phyloP scores from a whole-genome alignment of 805 yeast species.

The Jamesozyma gamospora region DNA sequence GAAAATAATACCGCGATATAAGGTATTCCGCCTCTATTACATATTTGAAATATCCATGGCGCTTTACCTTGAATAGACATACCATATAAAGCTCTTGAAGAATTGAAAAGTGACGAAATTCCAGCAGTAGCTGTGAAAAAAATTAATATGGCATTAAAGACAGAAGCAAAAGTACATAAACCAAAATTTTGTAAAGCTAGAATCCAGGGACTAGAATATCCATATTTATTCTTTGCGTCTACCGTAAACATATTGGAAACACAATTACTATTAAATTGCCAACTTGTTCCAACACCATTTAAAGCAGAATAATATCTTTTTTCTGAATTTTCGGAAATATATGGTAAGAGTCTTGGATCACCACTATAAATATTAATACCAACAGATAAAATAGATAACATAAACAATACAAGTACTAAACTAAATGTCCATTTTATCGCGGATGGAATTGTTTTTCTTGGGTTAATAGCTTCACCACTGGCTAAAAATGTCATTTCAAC shows the following conservation, averaged over 20 bases:
- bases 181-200: constrained; percentile 46
- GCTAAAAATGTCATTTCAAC: constrained; percentile 77
- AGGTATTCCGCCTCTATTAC: constrained; percentile 63
- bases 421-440: constrained; percentile 70
- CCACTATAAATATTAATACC: constrained; percentile 69
- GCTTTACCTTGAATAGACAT: constrained; percentile 48
- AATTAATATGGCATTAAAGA: constrained; percentile 42
- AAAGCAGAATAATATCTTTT: constrained; percentile 9
- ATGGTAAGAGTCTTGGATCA: constrained; percentile 60
- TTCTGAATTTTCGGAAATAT: constrained; percentile 23
- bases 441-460: constrained; percentile 64
- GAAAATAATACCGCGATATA: constrained; percentile 58
- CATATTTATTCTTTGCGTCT: constrained; percentile 32
- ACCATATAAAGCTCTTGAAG: constrained; percentile 49
- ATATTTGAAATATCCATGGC: constrained; percentile 48
- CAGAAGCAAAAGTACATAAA: constrained; percentile 40
- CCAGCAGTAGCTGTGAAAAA: constrained; percentile 50
- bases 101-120: constrained; percentile 47
- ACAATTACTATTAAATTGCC: constrained; percentile 58
- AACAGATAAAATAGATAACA: constrained; percentile 56
- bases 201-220: constrained; percentile 47
- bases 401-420: constrained; percentile 55
- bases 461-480: constrained; percentile 78
- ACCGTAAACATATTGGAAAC: constrained; percentile 54
- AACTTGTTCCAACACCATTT: constrained; percentile 27